Percentiles rank a stretch among this genome's conserved stretches.
phyloP scores from a whole-genome alignment of 2,329 filamentous ascomycete species.

The Stemphylium beticola region DNA sequence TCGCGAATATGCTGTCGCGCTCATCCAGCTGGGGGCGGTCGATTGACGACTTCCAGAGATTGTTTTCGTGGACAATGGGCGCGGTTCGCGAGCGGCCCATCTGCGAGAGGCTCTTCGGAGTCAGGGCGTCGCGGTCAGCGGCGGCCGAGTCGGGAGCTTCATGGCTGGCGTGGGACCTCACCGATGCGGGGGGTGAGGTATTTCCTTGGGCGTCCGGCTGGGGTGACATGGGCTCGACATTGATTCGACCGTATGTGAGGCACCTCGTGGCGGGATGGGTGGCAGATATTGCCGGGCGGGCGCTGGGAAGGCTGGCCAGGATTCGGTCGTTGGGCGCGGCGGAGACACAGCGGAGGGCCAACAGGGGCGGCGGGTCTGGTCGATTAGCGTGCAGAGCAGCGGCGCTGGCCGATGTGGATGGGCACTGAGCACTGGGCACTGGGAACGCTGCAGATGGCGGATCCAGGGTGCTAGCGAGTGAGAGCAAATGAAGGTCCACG shows the following conservation, averaged over 20 bases:
- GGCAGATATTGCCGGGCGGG: slow-evolving; percentile 42
- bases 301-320: slow-evolving; percentile 25
- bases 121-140: slow-evolving; percentile 28
- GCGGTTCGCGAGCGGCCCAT: slow-evolving; percentile 49
- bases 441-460: slow-evolving; percentile 21
- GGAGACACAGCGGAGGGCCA: slow-evolving; percentile 29
- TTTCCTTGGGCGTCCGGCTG: slow-evolving; percentile 47
- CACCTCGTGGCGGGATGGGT: slow-evolving; percentile 42
- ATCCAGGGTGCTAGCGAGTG: slow-evolving; percentile 25
- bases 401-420: slow-evolving; percentile 16
- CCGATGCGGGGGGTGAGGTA: slow-evolving; percentile 50
- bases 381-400: slow-evolving; percentile 22
- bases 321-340: slow-evolving; percentile 29
- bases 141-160: slow-evolving; percentile 18
- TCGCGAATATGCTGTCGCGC: slow-evolving; percentile 68
- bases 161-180: slow-evolving; percentile 46
- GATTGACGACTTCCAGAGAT: slow-evolving; percentile 45
- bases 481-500: slow-evolving; percentile 35
- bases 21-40: slow-evolving; percentile 63
- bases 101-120: slow-evolving; percentile 45
- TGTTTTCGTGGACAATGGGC: slow-evolving; percentile 40
- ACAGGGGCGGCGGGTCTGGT: slow-evolving; percentile 22
- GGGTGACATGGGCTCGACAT: slow-evolving; percentile 53
- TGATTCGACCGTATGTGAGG: slow-evolving; percentile 45
- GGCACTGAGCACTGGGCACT: too few relatives aligned